These are phyloP conservation scores for Talaromyces ruber DNA, from an alignment of 495 filamentous ascomycete species.

Conservation along the genomic window DNA sequence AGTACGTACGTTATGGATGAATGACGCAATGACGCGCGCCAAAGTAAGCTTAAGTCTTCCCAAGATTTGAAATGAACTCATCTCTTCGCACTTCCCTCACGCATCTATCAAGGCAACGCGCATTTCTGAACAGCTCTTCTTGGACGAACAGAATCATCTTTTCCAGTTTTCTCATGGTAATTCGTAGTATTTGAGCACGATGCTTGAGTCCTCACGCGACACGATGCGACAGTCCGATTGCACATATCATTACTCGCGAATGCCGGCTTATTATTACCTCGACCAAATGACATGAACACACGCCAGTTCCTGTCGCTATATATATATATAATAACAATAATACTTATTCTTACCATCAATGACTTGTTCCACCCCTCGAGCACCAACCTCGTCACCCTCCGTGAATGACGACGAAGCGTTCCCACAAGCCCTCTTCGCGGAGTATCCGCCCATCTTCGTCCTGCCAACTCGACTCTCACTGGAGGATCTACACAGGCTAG, in stretches of 20 bases:
- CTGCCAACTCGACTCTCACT: slow-evolving; percentile 59
- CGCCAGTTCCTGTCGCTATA: neutral
- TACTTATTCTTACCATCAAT: neutral
- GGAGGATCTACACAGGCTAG: slow-evolving; percentile 51
- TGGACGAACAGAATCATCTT: neutral
- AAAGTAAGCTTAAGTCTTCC: neutral
- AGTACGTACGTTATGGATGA: neutral
- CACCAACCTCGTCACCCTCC: slow-evolving; percentile 1
- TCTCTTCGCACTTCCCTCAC: neutral
- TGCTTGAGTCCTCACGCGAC: neutral
- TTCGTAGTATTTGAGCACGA: neutral
- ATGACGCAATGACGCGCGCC: neutral
- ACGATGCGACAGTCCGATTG: neutral
- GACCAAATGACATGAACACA: neutral
- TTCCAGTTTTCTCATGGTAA: neutral
- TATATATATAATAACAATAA: neutral
- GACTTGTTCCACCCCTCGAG: neutral
- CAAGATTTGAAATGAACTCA: neutral
- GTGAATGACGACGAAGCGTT: neutral
- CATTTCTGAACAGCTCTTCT: neutral
- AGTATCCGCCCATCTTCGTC: slow-evolving; percentile 59
- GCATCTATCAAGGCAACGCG: neutral
- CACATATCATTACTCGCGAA: neutral
- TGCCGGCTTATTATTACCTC: neutral
- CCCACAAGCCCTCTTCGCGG: slow-evolving; percentile 5